A percentile compares a stretch with the other conserved stretches of the same genome.
These are phyloP conservation scores for Sphaerobolus stellatus DNA, from an alignment of 1,284 basidiomycete genomes.

Conservation along the genomic window DNA sequence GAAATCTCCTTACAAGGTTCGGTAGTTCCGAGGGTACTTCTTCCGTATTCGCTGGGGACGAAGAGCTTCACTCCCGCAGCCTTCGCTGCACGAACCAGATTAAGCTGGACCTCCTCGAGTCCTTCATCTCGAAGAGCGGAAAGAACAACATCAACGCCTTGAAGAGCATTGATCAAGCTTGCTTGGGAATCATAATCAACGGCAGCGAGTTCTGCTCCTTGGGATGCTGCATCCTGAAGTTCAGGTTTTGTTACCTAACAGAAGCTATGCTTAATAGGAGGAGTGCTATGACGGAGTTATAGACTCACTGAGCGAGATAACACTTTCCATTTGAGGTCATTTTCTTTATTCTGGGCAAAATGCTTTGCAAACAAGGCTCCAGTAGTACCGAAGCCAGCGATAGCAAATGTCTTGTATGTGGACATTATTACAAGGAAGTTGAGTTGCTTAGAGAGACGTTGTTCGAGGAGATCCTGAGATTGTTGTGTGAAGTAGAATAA, in stretches of 20 bases:
- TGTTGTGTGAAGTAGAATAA: too few relatives aligned
- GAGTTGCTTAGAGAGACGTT: background rate
- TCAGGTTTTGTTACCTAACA: background rate
- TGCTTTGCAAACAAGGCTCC: background rate
- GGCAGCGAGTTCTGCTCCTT: background rate
- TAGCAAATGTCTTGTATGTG: background rate
- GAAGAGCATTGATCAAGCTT: background rate
- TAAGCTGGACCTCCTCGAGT: slow-evolving; percentile 16
- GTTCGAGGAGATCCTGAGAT: too few relatives aligned
- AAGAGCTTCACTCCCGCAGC: slow-evolving; percentile 29
- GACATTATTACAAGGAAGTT: slow-evolving; percentile 7
- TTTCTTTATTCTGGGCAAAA: background rate
- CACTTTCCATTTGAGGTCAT: background rate
- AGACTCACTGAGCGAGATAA: background rate
- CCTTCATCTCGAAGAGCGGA: slow-evolving; percentile 2
- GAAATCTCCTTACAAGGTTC: slow-evolving; percentile 4
- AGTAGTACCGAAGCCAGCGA: background rate
- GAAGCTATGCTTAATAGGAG: background rate
- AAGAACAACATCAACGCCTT: slow-evolving; percentile 1
- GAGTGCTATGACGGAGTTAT: background rate
- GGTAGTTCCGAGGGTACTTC: slow-evolving; percentile 16
- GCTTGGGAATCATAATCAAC: background rate
- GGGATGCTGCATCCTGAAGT: background rate
- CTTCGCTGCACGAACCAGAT: slow-evolving; percentile 26
- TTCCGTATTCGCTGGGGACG: slow-evolving; percentile 25